Evolutionary conservation across 2,329 filamentous ascomycete species (phyloP), one percentile per base, ranked within the genome.

Genomic region (Arachnomyces sp.): DNA sequence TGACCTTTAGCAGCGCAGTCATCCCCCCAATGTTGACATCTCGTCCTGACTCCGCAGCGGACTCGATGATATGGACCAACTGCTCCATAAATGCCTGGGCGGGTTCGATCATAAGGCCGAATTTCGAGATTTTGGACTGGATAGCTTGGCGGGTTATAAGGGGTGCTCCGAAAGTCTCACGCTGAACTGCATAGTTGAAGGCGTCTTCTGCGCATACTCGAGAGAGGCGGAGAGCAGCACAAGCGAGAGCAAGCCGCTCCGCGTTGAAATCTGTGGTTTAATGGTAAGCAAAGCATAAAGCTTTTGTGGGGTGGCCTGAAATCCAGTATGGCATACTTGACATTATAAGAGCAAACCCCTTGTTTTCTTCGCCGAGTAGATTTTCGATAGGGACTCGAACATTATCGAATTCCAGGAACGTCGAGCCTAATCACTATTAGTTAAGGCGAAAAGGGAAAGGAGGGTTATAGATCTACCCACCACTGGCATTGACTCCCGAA

Each of bases 261-360:
- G 86, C 82, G 61, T 87, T 87, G 71, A 87, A 86, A 62, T 86
- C 68, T 57, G 45, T 14, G 79, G 63, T 14, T 72, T 69, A 36
- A 79, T 67, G 45, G 72, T 7, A 17, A 21, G 8, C 15, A 37
- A 13, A n/a, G n/a, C n/a, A 28, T n/a, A n/a, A 7, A 18, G 28
- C 21, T 5, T 9, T 5, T 5, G 21, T 7, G 11, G 30, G 5
- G 6, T 31, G 7, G 12, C 14, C 14, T 15, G 32, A 53, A 53
- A 12, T 6, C 6, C 11, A 3, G 5, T 12, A 28, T 12, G 7
- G 49, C 53, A 47, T 52, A 61, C 72, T 85, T 30, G 77, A 80
- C 80, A 84, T 84, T 53, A 84, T 75, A 50, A 84, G 83, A 36
- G 69, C 71, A 75, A 87, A 86, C 1, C 83, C 83, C 54, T 74